Base-by-base conservation (phyloP, 129 eudicot genomes). In the Flaveria ramosissima region DNA sequence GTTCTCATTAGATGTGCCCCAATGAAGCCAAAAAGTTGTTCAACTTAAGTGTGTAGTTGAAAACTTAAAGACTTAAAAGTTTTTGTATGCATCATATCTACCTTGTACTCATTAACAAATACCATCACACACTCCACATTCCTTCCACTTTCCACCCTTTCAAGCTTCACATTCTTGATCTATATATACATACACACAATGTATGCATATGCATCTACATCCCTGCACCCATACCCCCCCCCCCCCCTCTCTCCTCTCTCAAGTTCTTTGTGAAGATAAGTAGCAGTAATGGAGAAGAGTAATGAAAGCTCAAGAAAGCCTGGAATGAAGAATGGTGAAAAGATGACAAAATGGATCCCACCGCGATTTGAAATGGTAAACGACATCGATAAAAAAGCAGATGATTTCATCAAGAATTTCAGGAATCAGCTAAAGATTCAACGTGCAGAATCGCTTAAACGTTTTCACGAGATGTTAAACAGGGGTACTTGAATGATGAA, bases 371-470 rank as follows among this genome's bases (percentile, higher is more conserved):
- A 51, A 43, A 45, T 51, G 55, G 32, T 57, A 30, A 51, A 4
- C 2, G 89, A 83, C 45, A 83, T 88, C 26, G 73, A 86, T 48
- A 84, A 82, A 77, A 69, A 19, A 68, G 88, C 90, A 2, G 88
- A 84, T 16, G 88, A 84, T 64, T 88, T 88, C 68, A 88, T 88
- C 84, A 89, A 79, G 27, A 89, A 86, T 26, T 84, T 89, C 72
- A 76, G 84, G 63, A 82, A 84, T 39, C 87, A 77, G 61, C 89
- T 89, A 10, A 68, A 59, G 83, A 80, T 89, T 10, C 84, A 89
- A 79, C 82, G 87, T 10, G 81, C 75, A 41, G 85, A 86, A 74
- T 84, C 89, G 10, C 70, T 84, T 56, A 82, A 86, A 70, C 84
- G 86, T 19, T 75, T 61, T 42, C 73, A 77, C 1, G 88, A 83